Conservation (phyloP, 2,329 filamentous ascomycete species). For the Beauveria asiatica region DNA sequence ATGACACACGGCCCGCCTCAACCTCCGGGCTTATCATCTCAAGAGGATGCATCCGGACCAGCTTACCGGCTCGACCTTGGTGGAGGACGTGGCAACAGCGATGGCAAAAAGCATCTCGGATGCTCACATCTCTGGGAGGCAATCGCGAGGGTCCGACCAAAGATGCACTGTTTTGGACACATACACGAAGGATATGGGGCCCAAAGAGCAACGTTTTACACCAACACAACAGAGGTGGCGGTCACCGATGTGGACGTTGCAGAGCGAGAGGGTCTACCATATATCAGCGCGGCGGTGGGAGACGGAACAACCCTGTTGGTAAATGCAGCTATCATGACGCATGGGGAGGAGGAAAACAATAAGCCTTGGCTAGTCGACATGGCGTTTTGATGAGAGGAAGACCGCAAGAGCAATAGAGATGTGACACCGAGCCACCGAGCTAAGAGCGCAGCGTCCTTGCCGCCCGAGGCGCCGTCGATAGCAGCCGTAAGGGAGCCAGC, state of each 20-base stretch:
- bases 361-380: constrained; percentile 8
- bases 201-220: constrained; percentile 20
- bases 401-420: no score
- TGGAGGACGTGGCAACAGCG: constrained; percentile 11
- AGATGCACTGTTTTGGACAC: constrained; percentile 20
- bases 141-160: constrained; percentile 15
- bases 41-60: not conserved
- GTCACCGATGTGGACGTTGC: not conserved
- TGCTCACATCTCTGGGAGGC: constrained; percentile 15
- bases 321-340: constrained; percentile 3
- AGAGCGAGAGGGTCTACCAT: not conserved
- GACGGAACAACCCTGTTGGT: not conserved
- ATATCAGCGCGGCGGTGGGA: not conserved
- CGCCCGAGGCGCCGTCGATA: no score
- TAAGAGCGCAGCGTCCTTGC: no score
- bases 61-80: constrained; percentile 21
- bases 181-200: constrained; percentile 19
- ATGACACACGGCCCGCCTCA: constrained; percentile 21
- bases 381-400: not conserved
- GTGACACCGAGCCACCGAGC: no score
- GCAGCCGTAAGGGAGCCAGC: no score
- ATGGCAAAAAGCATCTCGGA: constrained; percentile 14
- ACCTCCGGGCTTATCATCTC: constrained; percentile 17
- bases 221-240: not conserved
- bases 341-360: not conserved